phyloP scores from a whole-genome alignment of 306 rosid genomes.

The Ziziphus jujuba region DNA sequence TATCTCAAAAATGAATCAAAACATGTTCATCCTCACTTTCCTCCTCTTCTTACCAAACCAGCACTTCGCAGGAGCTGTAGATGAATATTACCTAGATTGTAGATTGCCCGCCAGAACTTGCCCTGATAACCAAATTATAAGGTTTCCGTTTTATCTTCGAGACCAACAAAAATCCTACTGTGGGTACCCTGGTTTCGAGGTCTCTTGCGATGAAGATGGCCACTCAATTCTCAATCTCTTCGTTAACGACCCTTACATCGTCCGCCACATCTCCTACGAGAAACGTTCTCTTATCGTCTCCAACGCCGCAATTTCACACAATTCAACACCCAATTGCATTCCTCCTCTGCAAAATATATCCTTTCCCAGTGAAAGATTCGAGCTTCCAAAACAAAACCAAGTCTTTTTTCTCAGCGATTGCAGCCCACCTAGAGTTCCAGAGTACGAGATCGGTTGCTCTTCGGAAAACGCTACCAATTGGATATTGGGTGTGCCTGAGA shows the following conservation, averaged over 20 bases:
- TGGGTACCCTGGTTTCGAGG: conserved; percentile 57
- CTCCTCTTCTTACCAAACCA: conserved; percentile 4
- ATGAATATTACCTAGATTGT: conserved; percentile 37
- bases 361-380: neutral
- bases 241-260: neutral
- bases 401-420: conserved; percentile 37
- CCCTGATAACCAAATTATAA: conserved; percentile 27
- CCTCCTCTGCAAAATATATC: conserved; percentile 13
- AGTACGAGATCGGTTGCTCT: conserved; percentile 32
- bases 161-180: conserved; percentile 32
- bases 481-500: conserved; percentile 37
- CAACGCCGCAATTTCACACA: conserved; percentile 17
- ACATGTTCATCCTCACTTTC: neutral
- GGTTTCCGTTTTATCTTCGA: conserved; percentile 47
- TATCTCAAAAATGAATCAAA: no score
- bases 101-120: conserved; percentile 19
- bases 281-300: conserved; percentile 43
- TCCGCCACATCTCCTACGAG: conserved; percentile 3
- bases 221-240: conserved; percentile 37
- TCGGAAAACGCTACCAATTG: neutral
- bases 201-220: conserved; percentile 34
- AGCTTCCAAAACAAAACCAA: neutral
- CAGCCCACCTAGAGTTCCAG: neutral
- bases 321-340: conserved; percentile 10
- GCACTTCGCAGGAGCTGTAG: neutral